Evolutionary conservation across 306 rosid genomes (phyloP).

Genomic region (Begonia peltatifolia): DNA sequence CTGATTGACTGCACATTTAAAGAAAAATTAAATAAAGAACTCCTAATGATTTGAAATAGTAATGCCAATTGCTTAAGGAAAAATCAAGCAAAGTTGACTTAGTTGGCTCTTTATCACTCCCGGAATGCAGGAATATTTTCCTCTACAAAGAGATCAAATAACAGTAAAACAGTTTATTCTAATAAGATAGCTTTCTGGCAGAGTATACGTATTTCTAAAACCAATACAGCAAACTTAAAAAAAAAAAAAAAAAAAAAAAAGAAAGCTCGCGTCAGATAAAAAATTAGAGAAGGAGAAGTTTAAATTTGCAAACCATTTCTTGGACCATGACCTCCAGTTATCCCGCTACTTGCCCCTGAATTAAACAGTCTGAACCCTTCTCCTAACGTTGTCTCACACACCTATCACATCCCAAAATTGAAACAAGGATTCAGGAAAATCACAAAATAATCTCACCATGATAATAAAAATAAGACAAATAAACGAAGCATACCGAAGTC

Average conservation of each 20-base stretch:
- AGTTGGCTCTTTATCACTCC: too few species aligned
- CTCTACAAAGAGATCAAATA: too few species aligned
- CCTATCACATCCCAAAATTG: conserved; percentile 16
- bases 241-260: not conserved
- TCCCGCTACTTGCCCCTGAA: conserved; percentile 23
- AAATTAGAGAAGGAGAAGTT: not conserved
- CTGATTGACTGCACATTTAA: conserved; percentile 20
- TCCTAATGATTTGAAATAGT: not conserved
- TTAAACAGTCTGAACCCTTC: conserved; percentile 32
- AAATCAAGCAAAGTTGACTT: too few species aligned
- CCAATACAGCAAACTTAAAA: not conserved
- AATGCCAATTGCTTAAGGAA: too few species aligned
- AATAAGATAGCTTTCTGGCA: too few species aligned
- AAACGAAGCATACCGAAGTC: conserved; percentile 13
- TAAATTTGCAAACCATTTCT: conserved; percentile 33
- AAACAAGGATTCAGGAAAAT: not conserved
- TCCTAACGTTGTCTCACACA: conserved; percentile 19
- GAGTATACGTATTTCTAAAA: not conserved
- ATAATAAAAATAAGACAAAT: not conserved
- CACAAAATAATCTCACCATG: not conserved
- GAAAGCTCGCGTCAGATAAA: not conserved
- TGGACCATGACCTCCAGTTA: conserved; percentile 17
- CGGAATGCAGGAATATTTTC: too few species aligned
- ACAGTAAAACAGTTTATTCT: too few species aligned
- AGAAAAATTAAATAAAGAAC: conserved; percentile 3